These are phyloP conservation scores for Cystobasidium onofrii DNA, from an alignment of 768 basidiomycete genomes.

Conservation along the genomic window DNA sequence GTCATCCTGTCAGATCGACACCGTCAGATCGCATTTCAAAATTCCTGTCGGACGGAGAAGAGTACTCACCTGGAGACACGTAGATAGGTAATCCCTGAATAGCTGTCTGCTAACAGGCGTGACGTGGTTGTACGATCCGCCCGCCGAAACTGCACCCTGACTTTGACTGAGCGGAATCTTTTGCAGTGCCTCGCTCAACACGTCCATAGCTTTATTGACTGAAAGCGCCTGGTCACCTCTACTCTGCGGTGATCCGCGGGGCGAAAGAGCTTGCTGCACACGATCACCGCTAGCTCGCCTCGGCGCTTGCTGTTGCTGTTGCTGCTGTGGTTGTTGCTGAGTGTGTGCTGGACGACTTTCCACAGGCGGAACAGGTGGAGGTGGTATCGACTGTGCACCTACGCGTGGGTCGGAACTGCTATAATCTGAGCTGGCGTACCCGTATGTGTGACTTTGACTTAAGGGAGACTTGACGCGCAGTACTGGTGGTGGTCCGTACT, in stretches of 20 bases:
- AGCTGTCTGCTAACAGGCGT: neutral
- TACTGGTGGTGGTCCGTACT: conserved; percentile 3
- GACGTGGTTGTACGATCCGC: neutral
- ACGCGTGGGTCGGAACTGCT: neutral
- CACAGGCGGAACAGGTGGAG: conserved; percentile 15
- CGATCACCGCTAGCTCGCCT: neutral
- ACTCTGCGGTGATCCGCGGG: neutral
- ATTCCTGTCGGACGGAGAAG: neutral
- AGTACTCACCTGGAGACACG: conserved; percentile 2
- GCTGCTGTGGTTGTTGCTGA: neutral
- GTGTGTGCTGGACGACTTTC: conserved; percentile 4
- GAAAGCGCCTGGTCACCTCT: neutral
- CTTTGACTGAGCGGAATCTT: neutral
- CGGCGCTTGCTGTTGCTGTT: neutral
- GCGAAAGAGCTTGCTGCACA: neutral
- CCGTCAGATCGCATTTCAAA: neutral
- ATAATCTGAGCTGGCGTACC: neutral
- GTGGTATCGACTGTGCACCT: conserved; percentile 23
- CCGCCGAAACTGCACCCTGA: neutral
- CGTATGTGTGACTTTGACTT: neutral
- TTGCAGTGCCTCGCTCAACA: neutral
- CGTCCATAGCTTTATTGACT: neutral
- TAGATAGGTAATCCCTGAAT: neutral
- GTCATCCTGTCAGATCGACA: conserved; percentile 6
- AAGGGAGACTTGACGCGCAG: conserved; percentile 11